phyloP scores from a whole-genome alignment of 2,329 filamentous ascomycete genomes.

The Diaporthe citri region DNA sequence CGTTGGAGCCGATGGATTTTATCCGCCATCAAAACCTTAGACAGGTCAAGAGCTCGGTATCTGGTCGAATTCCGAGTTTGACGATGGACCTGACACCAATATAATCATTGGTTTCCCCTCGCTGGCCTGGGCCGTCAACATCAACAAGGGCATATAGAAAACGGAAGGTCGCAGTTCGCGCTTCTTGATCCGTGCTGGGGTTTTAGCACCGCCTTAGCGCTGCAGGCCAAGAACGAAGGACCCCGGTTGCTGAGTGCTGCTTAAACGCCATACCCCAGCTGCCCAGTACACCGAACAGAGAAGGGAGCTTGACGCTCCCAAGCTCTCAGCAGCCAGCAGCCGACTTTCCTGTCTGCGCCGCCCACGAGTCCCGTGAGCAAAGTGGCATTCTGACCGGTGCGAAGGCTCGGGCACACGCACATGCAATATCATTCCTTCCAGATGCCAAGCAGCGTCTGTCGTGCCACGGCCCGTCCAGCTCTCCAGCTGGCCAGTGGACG shows the following conservation, averaged over 20 bases:
- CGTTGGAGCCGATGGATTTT: neutral
- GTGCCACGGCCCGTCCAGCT: neutral
- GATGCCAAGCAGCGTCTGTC: neutral
- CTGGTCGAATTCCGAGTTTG: neutral
- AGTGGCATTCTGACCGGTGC: neutral
- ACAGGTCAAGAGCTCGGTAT: neutral
- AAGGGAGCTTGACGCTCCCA: neutral
- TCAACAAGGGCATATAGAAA: neutral
- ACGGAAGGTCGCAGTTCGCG: slow-evolving; percentile 20
- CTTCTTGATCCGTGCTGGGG: neutral
- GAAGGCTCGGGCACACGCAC: neutral
- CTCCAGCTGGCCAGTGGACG: neutral
- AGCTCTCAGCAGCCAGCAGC: neutral
- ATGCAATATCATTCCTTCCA: neutral
- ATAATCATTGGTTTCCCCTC: neutral
- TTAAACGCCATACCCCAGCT: neutral
- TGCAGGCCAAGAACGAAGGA: slow-evolving; percentile 21
- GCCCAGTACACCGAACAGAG: neutral
- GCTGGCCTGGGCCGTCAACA: neutral
- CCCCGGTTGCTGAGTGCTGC: neutral
- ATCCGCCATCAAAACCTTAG: neutral
- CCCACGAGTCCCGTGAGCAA: neutral
- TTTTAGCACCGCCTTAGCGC: slow-evolving; percentile 8
- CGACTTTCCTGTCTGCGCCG: neutral
- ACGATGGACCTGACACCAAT: neutral